Conservation (phyloP, 371 early-diverging fungal species). For the Mortierella sp. region DNA sequence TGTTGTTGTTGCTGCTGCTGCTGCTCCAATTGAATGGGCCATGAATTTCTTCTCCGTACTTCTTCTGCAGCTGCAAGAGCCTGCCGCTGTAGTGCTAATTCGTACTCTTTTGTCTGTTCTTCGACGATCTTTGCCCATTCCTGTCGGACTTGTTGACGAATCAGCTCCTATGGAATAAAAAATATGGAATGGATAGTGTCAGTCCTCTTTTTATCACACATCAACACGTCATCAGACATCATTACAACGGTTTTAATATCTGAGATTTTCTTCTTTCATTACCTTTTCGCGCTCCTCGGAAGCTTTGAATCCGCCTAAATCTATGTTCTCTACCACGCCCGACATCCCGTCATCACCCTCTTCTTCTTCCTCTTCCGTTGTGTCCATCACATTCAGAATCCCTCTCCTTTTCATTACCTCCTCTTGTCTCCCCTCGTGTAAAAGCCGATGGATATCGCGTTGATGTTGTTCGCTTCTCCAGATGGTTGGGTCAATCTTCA, state of each 20-base stretch:
- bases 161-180: slow-evolving; percentile 15
- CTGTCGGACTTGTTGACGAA: slow-evolving; percentile 28
- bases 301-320: slow-evolving; percentile 29
- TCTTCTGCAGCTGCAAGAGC: slow-evolving; percentile 10
- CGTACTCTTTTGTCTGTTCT: slow-evolving; percentile 22
- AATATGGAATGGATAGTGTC: not conserved
- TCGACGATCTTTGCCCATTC: slow-evolving; percentile 47
- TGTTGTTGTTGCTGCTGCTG: slow-evolving; percentile 8
- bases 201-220: not conserved
- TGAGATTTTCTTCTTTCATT: too few relatives aligned
- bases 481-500: slow-evolving; percentile 43
- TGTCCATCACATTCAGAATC: slow-evolving; percentile 41
- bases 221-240: not conserved
- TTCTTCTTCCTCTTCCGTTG: slow-evolving; percentile 32
- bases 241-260: not conserved
- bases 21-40: slow-evolving; percentile 20
- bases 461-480: slow-evolving; percentile 41
- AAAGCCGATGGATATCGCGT: slow-evolving; percentile 40
- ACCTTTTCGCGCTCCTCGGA: slow-evolving; percentile 40
- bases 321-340: slow-evolving; percentile 32
- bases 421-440: slow-evolving; percentile 45
- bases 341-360: slow-evolving; percentile 21
- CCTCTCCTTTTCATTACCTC: slow-evolving; percentile 38
- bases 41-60: slow-evolving; percentile 20
- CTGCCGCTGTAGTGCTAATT: slow-evolving; percentile 1